Base-by-base conservation (phyloP, 2,329 filamentous ascomycete genomes). In the Zymoseptoria passerinii region DNA sequence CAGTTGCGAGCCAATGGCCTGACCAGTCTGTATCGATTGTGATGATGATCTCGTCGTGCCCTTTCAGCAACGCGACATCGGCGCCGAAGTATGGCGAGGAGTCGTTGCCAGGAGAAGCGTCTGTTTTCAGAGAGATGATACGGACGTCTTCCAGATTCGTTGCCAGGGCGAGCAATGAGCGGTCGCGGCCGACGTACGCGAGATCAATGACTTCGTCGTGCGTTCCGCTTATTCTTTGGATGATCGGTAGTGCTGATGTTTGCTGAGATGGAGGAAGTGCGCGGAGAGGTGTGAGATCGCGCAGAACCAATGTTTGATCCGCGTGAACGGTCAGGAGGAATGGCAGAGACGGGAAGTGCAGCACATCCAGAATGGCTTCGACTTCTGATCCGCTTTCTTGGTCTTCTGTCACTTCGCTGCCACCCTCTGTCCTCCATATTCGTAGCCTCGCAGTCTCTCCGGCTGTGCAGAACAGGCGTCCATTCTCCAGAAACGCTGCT, bases 171-270 rank as follows among this genome's bases (percentile, higher is more conserved):
- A 99, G 80, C 54, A 95, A 76, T 2, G 90, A 92, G 58, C 83
- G 84, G 67, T 95, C 87, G 0, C 86, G 83, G 1, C 94, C 84
- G 56, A 97, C 79, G 68, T 94, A 96, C 28, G 87, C 89, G 35
- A 99, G 77, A 70, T 99, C 95, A 65, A 99, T 96, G 55, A 99
- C 91, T 72, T 99, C 94, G 71, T 99, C 95, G 72, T 97, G 91
- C 6, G 94, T 96, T 55, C 94, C 95, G 4, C 92, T 96, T 65
- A 99, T 95, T 50, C 90, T 84, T 65, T 89, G 84, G 50, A 89
- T 81, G 0, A 86, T 68, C 8, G 81, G 78, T 23, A 87, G 72
- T n/a, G 82, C 76, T 10, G 65, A 56, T 23, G 66, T 65, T 23
- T 61, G 63, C 9, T 50, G 18, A 9, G 57, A 55, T 4, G 23